Percentiles rank a stretch among this genome's conserved stretches.
Conservation (phyloP, 1,139 yeast genomes). For the Kodamaea alishanica region DNA sequence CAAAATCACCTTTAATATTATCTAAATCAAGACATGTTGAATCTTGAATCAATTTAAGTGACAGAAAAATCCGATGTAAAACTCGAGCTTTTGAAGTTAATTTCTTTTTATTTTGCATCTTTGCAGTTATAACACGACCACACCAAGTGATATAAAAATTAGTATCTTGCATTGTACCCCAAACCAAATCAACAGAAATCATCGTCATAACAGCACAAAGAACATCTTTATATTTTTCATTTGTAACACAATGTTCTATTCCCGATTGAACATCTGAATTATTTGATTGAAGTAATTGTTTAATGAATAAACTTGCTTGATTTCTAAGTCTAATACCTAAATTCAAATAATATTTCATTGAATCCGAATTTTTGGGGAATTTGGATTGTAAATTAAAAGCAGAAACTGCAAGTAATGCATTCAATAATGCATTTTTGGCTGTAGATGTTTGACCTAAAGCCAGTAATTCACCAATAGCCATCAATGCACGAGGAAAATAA, state of each 20-base stretch:
- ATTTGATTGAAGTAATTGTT: slow-evolving; percentile 39
- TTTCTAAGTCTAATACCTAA: slow-evolving; percentile 70
- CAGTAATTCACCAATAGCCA: slow-evolving; percentile 77
- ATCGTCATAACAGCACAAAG: slow-evolving; percentile 79
- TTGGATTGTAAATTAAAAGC: slow-evolving; percentile 79
- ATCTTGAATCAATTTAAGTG: slow-evolving; percentile 71
- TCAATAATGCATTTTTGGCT: slow-evolving; percentile 73
- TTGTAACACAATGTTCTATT: slow-evolving; percentile 50
- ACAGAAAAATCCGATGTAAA: slow-evolving; percentile 74
- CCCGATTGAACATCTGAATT: slow-evolving; percentile 31
- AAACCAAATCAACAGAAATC: slow-evolving; percentile 84
- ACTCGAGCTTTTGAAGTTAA: slow-evolving; percentile 73
- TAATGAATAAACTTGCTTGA: slow-evolving; percentile 70
- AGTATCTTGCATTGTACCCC: slow-evolving; percentile 92
- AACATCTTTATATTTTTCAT: slow-evolving; percentile 80
- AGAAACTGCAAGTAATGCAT: slow-evolving; percentile 76
- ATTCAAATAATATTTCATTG: slow-evolving; percentile 66
- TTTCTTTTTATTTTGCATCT: slow-evolving; percentile 63
- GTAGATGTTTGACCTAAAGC: slow-evolving; percentile 72
- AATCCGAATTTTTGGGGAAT: slow-evolving; percentile 55
- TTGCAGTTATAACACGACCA: slow-evolving; percentile 66
- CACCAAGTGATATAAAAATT: slow-evolving; percentile 72
- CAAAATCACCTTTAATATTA: slow-evolving; percentile 36
- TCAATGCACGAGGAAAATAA: slow-evolving; percentile 75
- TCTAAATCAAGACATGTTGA: slow-evolving; percentile 56